These are phyloP conservation scores for Acrodontium crateriforme DNA, from an alignment of 2,329 filamentous ascomycete genomes.

Conservation along the genomic window DNA sequence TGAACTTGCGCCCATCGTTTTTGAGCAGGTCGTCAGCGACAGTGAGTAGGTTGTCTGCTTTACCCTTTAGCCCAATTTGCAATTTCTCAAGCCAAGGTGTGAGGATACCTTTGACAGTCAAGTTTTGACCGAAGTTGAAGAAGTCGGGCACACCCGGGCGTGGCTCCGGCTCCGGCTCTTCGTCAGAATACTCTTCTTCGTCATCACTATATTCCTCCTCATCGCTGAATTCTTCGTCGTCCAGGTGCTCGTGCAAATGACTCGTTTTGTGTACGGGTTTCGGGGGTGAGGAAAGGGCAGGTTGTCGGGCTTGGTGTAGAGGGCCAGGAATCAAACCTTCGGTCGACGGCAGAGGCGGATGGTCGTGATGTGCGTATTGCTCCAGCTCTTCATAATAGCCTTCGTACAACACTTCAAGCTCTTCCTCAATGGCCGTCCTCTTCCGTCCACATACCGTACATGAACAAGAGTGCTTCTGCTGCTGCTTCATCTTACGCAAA, in stretches of 20 bases:
- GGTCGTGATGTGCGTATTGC: conserved; percentile 82
- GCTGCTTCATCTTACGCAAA: conserved; percentile 98
- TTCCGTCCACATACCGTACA: conserved; percentile 96
- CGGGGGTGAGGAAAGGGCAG: conserved; percentile 18
- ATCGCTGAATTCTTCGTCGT: conserved; percentile 42
- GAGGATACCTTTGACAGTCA: conserved; percentile 71
- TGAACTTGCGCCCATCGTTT: conserved; percentile 98
- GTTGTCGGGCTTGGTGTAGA: conserved; percentile 27
- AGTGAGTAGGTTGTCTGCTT: conserved; percentile 85
- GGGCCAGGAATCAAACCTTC: conserved; percentile 53
- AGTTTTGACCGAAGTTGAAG: conserved; percentile 92
- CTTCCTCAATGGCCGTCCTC: conserved; percentile 92
- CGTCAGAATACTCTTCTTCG: conserved; percentile 47
- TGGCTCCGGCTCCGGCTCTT: conserved; percentile 39
- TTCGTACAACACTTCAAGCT: conserved; percentile 93
- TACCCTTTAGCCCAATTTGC: conserved; percentile 23
- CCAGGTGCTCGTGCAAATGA: conserved; percentile 55
- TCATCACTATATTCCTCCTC: conserved; percentile 43
- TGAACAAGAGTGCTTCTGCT: conserved; percentile 97
- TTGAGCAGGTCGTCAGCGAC: conserved; percentile 97
- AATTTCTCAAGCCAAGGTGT: conserved; percentile 23
- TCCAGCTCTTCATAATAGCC: conserved; percentile 97
- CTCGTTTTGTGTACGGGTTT: conserved; percentile 53
- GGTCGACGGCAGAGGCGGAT: conserved; percentile 38
- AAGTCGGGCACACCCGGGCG: conserved; percentile 58